A percentile compares a stretch with the other conserved stretches of the same genome.
phyloP scores from a whole-genome alignment of 495 filamentous ascomycete genomes.

The Glarea lozoyensis region DNA sequence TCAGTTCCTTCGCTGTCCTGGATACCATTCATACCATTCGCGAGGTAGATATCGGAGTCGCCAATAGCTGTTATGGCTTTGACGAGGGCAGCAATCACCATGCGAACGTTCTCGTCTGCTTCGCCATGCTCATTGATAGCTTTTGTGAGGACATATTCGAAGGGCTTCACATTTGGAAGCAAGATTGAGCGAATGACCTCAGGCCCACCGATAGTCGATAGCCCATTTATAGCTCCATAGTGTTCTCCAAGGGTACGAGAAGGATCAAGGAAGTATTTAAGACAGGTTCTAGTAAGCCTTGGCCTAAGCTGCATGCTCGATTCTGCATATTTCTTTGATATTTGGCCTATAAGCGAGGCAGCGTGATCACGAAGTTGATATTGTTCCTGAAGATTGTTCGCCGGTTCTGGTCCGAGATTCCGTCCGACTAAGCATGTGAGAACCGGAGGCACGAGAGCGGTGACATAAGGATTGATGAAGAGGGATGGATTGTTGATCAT shows the following conservation, averaged over 20 bases:
- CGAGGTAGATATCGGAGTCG: slow-evolving; percentile 27
- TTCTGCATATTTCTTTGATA: slow-evolving; percentile 65
- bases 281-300: slow-evolving; percentile 79
- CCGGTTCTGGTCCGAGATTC: slow-evolving; percentile 53
- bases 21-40: slow-evolving; percentile 32
- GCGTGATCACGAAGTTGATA: slow-evolving; percentile 79
- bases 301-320: slow-evolving; percentile 71
- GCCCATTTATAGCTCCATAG: slow-evolving; percentile 76
- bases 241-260: slow-evolving; percentile 68
- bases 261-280: slow-evolving; percentile 84
- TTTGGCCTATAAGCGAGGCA: slow-evolving; percentile 63
- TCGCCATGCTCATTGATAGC: slow-evolving; percentile 51
- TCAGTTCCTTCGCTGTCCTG: slow-evolving; percentile 37
- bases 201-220: slow-evolving; percentile 63
- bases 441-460: slow-evolving; percentile 77
- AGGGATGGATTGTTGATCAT: slow-evolving; percentile 74
- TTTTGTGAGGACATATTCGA: slow-evolving; percentile 56
- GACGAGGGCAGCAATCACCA: slow-evolving; percentile 51
- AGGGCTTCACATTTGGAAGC: slow-evolving; percentile 69
- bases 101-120: slow-evolving; percentile 33
- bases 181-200: slow-evolving; percentile 75
- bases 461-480: slow-evolving; percentile 83
- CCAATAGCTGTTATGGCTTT: slow-evolving; percentile 36
- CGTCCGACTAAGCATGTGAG: slow-evolving; percentile 86
- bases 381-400: slow-evolving; percentile 43